Percentiles rank a stretch among this genome's conserved stretches.
phyloP scores from a whole-genome alignment of 83 land plant species.

The Thuja plicata region DNA sequence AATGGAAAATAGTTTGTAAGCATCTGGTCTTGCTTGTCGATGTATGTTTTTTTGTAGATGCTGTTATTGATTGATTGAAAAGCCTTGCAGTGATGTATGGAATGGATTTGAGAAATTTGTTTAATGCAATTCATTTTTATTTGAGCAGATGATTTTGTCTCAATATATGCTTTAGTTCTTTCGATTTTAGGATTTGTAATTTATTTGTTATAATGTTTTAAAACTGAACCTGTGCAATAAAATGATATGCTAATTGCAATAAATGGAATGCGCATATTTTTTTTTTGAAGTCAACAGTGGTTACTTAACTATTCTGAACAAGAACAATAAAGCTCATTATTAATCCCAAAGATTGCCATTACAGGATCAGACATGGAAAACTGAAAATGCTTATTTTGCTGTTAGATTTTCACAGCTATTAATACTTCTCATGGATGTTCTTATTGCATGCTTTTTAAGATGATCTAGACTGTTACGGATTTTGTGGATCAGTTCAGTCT shows the following conservation, averaged over 20 bases:
- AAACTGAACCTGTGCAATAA: neutral
- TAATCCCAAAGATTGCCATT: neutral
- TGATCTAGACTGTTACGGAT: neutral
- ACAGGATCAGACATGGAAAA: neutral
- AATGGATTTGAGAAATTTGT: neutral
- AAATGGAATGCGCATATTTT: no score
- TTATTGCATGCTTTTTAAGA: neutral
- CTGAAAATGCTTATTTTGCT: no score
- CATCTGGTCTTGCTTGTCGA: neutral
- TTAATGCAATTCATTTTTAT: neutral
- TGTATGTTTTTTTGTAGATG: neutral
- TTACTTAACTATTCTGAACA: no score
- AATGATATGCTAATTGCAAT: neutral
- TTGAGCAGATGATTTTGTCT: neutral
- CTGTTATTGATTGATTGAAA: neutral
- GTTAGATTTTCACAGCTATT: no score
- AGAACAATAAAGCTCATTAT: neutral
- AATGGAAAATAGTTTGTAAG: neutral
- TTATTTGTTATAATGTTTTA: neutral
- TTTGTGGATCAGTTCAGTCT: neutral
- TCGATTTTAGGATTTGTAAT: neutral
- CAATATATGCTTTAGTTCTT: neutral
- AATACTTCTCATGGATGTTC: neutral
- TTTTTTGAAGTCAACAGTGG: no score
- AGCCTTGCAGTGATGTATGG: neutral